Percentiles rank a stretch among this genome's conserved stretches.
These are phyloP conservation scores for Pleurotus ostreatus DNA, from an alignment of 768 basidiomycete genomes.

Conservation along the genomic window DNA sequence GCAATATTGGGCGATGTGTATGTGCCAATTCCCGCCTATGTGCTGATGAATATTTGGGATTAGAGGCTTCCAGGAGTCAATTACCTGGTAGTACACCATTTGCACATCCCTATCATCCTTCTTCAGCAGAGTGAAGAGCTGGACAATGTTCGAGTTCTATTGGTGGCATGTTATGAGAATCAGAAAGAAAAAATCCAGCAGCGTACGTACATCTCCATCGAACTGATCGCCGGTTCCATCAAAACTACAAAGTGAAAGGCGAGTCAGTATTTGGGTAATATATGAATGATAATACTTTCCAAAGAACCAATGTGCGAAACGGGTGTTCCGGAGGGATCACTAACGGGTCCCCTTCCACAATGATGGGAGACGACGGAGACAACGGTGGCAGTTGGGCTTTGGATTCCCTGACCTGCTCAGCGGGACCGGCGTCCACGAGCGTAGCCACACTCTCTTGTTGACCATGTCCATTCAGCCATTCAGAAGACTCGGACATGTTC, in stretches of 20 bases:
- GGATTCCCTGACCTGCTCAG: background rate
- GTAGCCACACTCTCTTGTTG: background rate
- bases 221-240: conserved; percentile 56
- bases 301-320: conserved; percentile 16
- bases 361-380: background rate
- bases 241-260: conserved; percentile 63
- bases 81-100: conserved; percentile 54
- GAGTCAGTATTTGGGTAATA: conserved; percentile 29
- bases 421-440: background rate
- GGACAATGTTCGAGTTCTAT: conserved; percentile 44
- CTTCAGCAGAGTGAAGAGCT: conserved; percentile 46
- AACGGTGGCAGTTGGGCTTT: background rate
- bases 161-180: background rate
- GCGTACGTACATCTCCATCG: conserved; percentile 30
- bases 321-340: conserved; percentile 15
- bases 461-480: background rate
- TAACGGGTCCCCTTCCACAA: background rate
- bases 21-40: conserved; percentile 51
- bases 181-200: conserved; percentile 1
- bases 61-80: background rate
- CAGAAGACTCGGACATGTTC: background rate
- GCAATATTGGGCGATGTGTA: conserved; percentile 41
- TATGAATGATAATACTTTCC: conserved; percentile 12
- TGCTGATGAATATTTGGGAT: background rate
- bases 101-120: conserved; percentile 47